These are phyloP conservation scores for Colletotrichum spaethianum DNA, from an alignment of 2,329 filamentous ascomycete species.

Conservation along the genomic window DNA sequence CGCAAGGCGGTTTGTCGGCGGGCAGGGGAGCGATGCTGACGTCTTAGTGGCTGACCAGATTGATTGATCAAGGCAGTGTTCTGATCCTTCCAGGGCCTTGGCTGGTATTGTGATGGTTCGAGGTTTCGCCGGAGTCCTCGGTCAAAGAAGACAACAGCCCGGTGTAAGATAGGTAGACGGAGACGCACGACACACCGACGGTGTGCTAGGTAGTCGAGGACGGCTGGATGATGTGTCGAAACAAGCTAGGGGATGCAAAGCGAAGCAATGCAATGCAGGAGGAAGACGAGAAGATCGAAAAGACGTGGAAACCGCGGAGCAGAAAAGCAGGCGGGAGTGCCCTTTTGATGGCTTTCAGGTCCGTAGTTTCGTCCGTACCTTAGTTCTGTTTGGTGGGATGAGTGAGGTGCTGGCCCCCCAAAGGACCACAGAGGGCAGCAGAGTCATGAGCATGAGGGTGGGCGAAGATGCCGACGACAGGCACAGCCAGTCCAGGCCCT, in stretches of 20 bases:
- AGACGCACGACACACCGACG: slow-evolving; percentile 4
- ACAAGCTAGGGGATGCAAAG: slow-evolving; percentile 4
- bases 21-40: background rate
- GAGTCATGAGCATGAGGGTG: slow-evolving; percentile 38
- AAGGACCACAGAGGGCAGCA: background rate
- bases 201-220: background rate
- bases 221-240: background rate
- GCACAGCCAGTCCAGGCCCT: slow-evolving; percentile 33
- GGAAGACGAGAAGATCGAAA: slow-evolving; percentile 22
- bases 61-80: background rate
- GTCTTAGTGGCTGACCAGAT: background rate
- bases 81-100: background rate
- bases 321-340: slow-evolving; percentile 27
- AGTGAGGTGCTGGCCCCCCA: slow-evolving; percentile 10
- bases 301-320: background rate
- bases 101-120: background rate
- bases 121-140: background rate
- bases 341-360: slow-evolving; percentile 36
- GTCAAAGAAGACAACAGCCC: background rate
- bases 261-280: slow-evolving; percentile 9
- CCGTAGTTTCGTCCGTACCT: slow-evolving; percentile 18
- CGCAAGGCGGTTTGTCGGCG: background rate
- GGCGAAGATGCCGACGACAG: slow-evolving; percentile 33
- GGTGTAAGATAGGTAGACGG: background rate
- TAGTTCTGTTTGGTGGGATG: slow-evolving; percentile 33